These are phyloP conservation scores for Hsuehochloa calcarea DNA, from an alignment of 176 grass and related monocot species.

Conservation along the genomic window DNA sequence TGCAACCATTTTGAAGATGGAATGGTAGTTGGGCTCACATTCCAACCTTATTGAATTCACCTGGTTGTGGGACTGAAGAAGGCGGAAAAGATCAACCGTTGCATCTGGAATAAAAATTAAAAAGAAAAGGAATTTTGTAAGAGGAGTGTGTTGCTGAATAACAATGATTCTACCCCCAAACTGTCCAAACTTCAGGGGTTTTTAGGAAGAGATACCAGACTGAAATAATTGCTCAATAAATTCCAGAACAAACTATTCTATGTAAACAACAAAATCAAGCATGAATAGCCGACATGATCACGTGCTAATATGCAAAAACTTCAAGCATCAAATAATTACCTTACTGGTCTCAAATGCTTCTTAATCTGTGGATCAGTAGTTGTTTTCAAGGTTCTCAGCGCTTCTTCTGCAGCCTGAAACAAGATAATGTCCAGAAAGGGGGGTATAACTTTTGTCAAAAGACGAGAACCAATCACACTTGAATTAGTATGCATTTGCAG, in stretches of 20 bases:
- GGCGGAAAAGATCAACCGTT: slow-evolving; percentile 17
- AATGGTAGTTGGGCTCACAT: slow-evolving; percentile 9
- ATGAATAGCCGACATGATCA: not conserved
- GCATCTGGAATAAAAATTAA: slow-evolving; percentile 41
- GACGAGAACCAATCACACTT: not conserved
- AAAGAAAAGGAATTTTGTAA: not conserved
- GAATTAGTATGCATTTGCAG: not conserved
- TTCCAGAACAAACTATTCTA: not conserved
- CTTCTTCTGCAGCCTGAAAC: slow-evolving; percentile 60
- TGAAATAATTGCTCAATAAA: not conserved
- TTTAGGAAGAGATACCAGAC: not conserved
- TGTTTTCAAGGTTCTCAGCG: slow-evolving; percentile 50
- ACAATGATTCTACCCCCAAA: not conserved
- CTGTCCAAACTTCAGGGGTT: not conserved
- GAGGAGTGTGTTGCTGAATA: not conserved
- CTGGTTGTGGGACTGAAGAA: not conserved
- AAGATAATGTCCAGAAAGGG: not conserved
- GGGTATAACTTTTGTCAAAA: not conserved
- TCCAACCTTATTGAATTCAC: slow-evolving; percentile 25
- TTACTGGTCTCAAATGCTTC: slow-evolving; percentile 51
- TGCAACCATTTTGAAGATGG: slow-evolving; percentile 14
- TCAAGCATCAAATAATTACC: slow-evolving; percentile 35
- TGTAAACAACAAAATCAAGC: not conserved
- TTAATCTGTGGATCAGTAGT: slow-evolving; percentile 49
- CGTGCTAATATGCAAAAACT: not conserved